Conservation (phyloP, 192 early-diverging fungal genomes). For the Piromyces finnis region DNA sequence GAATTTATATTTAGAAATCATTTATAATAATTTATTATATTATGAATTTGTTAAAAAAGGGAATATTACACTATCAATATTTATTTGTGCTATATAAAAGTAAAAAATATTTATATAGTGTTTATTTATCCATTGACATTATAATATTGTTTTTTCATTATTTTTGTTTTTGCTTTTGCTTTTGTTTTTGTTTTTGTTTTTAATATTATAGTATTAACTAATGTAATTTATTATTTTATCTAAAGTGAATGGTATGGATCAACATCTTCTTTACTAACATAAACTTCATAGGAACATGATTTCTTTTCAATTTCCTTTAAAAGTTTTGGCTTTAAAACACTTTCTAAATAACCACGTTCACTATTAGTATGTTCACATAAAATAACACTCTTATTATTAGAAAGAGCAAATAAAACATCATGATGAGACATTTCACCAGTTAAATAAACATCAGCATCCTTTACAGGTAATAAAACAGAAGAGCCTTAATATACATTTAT, state of each 20-base stretch:
- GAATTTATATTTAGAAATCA: too few species aligned
- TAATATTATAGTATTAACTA: too few species aligned
- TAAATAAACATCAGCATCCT: constrained; percentile 57
- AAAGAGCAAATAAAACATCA: constrained; percentile 67
- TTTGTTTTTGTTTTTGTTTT: too few species aligned
- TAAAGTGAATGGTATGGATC: neutral
- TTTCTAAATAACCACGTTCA: neutral
- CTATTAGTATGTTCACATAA: neutral
- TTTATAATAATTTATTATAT: too few species aligned
- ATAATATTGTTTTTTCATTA: too few species aligned
- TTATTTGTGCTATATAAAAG: too few species aligned
- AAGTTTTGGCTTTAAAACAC: neutral
- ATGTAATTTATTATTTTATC: neutral
- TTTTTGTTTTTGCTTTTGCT: too few species aligned
- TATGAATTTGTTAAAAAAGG: too few species aligned
- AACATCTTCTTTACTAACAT: neutral
- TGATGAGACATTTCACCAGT: constrained; percentile 96
- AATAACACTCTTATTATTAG: constrained; percentile 20
- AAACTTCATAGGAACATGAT: neutral
- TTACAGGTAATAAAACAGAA: constrained; percentile 31
- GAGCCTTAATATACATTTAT: constrained; percentile 26
- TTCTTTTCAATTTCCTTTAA: neutral
- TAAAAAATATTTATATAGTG: too few species aligned
- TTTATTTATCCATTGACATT: too few species aligned
- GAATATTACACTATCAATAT: too few species aligned